These are phyloP conservation scores for Herpotrichia juniperi DNA, from an alignment of 2,329 filamentous ascomycete species.

Conservation along the genomic window DNA sequence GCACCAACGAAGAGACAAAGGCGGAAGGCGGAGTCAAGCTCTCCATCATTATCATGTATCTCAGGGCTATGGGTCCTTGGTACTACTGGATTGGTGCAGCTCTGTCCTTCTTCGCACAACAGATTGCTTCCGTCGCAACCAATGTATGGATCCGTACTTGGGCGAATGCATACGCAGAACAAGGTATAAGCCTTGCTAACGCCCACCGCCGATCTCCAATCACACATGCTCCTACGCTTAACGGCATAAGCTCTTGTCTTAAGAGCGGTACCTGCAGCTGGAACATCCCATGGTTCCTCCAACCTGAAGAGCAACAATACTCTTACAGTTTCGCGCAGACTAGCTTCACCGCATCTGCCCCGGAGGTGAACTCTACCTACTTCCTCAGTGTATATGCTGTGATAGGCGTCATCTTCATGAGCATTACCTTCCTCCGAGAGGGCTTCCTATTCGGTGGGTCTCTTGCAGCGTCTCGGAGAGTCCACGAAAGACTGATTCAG, in stretches of 20 bases:
- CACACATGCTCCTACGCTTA: conserved; percentile 51
- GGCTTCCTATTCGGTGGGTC: conserved; percentile 92
- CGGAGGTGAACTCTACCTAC: conserved; percentile 78
- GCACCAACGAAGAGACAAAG: conserved; percentile 68
- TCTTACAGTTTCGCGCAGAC: conserved; percentile 48
- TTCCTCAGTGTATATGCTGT: conserved; percentile 84
- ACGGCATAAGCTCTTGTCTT: conserved; percentile 54
- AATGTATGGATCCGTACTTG: conserved; percentile 95
- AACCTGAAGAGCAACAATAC: conserved; percentile 30
- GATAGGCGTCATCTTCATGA: conserved; percentile 77
- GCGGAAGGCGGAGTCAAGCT: conserved; percentile 87
- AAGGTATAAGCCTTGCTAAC: conserved; percentile 45
- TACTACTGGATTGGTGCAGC: conserved; percentile 87
- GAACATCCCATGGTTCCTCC: conserved; percentile 43
- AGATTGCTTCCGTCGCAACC: conserved; percentile 83
- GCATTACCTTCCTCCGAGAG: conserved; percentile 83
- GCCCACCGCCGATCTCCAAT: conserved; percentile 46
- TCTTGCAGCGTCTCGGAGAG: conserved; percentile 80
- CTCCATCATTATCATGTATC: conserved; percentile 83
- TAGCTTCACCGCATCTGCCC: conserved; percentile 43
- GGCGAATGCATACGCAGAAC: conserved; percentile 81
- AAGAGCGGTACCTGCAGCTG: conserved; percentile 59
- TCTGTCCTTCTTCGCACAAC: conserved; percentile 78
- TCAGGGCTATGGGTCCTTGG: conserved; percentile 92
- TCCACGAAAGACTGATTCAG: conserved; percentile 80